Evolutionary conservation across 1,284 basidiomycete genomes (phyloP).

Genomic region (Naganishia albida): DNA sequence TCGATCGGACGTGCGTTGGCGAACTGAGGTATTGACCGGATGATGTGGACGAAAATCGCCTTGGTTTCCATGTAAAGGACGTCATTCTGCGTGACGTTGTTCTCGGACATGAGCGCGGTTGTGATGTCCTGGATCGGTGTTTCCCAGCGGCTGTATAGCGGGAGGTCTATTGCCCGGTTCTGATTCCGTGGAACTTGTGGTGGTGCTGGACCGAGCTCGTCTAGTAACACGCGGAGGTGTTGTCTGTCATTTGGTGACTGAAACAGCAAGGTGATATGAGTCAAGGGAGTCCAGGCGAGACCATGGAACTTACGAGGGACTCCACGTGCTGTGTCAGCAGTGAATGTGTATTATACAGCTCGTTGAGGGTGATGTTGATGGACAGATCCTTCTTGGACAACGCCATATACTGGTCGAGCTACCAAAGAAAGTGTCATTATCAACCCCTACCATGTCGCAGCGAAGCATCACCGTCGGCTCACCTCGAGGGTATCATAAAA

Average conservation of each 20-base stretch:
- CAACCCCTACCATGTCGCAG: too few species aligned
- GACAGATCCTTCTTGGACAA: conserved; percentile 97
- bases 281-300: background rate
- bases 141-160: conserved; percentile 97
- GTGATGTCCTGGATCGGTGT: conserved; percentile 97
- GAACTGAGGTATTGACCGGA: conserved; percentile 86
- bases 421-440: background rate
- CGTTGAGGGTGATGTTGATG: conserved; percentile 99
- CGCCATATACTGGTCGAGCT: conserved; percentile 99
- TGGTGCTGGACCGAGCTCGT: conserved; percentile 91
- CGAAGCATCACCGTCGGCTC: conserved; percentile 40
- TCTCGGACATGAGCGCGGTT: conserved; percentile 84
- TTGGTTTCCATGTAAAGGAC: conserved; percentile 99
- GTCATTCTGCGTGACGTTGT: conserved; percentile 94
- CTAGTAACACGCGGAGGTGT: conserved; percentile 91
- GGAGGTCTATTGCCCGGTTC: conserved; percentile 89
- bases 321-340: conserved; percentile 93
- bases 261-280: conserved; percentile 26
- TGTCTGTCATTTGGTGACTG: conserved; percentile 97
- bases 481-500: conserved; percentile 99
- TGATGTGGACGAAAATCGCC: conserved; percentile 96
- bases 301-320: conserved; percentile 68
- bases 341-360: conserved; percentile 96
- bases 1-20: conserved; percentile 85
- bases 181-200: conserved; percentile 95